Evolutionary conservation across 352 stramenopile genomes (phyloP).

Genomic region (Halophytophthora polymorphica): DNA sequence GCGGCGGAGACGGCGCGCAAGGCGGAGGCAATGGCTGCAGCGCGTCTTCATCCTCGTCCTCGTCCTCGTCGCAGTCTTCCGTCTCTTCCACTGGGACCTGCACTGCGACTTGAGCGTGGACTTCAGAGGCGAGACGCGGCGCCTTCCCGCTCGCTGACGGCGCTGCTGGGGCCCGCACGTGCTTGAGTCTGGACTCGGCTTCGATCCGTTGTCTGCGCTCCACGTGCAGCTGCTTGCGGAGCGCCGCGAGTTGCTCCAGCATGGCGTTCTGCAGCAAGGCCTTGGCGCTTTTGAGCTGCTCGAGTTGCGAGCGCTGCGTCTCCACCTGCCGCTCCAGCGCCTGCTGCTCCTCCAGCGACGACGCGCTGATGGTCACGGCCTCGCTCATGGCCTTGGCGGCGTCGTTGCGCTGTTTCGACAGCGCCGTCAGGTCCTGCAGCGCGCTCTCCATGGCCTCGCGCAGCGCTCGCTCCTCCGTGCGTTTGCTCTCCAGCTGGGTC

Average conservation of each 20-base stretch:
- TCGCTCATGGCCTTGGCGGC: constrained; percentile 81
- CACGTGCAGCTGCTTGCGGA: constrained; percentile 75
- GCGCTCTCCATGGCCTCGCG: constrained; percentile 63
- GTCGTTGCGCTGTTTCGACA: constrained; percentile 77
- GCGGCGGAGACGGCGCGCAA: constrained; percentile 21
- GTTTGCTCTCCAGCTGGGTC: constrained; percentile 41
- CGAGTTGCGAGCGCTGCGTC: constrained; percentile 61
- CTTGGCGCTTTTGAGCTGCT: constrained; percentile 77
- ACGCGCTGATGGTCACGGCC: constrained; percentile 78
- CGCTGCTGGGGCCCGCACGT: constrained; percentile 20
- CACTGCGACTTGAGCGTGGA: constrained; percentile 1
- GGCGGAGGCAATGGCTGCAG: constrained; percentile 50
- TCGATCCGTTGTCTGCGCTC: constrained; percentile 70
- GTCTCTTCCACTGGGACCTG: not conserved
- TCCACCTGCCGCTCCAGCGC: constrained; percentile 54
- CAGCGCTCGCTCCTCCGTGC: constrained; percentile 45
- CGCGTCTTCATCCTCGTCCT: constrained; percentile 28
- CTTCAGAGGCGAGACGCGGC: not conserved
- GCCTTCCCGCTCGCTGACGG: not conserved
- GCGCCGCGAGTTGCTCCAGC: constrained; percentile 71
- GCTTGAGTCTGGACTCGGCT: constrained; percentile 62
- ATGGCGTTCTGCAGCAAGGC: constrained; percentile 78
- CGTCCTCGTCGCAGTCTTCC: constrained; percentile 4
- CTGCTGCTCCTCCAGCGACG: constrained; percentile 77
- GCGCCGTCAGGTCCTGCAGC: constrained; percentile 51